Base-by-base conservation (phyloP, 2,329 filamentous ascomycete species). In the Thielaviopsis ethacetica region DNA sequence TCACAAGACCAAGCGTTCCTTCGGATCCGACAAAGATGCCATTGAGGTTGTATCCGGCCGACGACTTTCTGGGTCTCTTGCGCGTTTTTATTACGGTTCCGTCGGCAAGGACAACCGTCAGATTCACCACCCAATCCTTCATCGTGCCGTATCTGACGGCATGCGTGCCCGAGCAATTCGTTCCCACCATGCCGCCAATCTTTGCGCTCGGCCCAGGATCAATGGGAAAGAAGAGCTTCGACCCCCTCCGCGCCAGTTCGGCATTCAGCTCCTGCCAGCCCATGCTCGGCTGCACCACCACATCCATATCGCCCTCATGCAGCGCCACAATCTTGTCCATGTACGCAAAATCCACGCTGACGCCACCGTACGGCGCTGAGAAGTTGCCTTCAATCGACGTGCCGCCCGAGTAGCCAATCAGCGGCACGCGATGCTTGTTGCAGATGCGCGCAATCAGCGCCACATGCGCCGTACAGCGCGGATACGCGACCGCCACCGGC, bases 211-310 rank as follows among this genome's bases (percentile, higher is more conserved):
- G 80, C 27, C 78, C 87, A 13, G 91, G 91, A 66, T 96, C 91
- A 13, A 95, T 84, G 0, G 91, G 91, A 68, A 95, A 94, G 72
- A 95, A 95, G 1, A 96, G 79, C 0, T 88, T 88, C 3, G 81
- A 84, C 47, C 80, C 76, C 70, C 85, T 81, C 66, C 86, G 82
- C 54, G 82, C 76, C 53, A 84, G 68, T 65, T 81, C 72, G 63
- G 85, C 82, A 66, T 96, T 96, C 60, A 96, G 73, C 57, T 86
- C 82, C 78, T 94, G 90, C 90, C 90, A 96, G n/a, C 86, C 85
- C 10, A 96, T 84, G 6, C 86, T 87, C 2, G 91, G 91, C 69
- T 96, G 91, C 2, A 96, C 89, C 4, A 95, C 87, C 55, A 95
- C 78, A 65, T 96, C 91, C 86, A 95, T 89, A 68, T 95, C 91